Evolutionary conservation across 2,329 filamentous ascomycete species (phyloP).

Genomic region (Calonectria hongkongensis): DNA sequence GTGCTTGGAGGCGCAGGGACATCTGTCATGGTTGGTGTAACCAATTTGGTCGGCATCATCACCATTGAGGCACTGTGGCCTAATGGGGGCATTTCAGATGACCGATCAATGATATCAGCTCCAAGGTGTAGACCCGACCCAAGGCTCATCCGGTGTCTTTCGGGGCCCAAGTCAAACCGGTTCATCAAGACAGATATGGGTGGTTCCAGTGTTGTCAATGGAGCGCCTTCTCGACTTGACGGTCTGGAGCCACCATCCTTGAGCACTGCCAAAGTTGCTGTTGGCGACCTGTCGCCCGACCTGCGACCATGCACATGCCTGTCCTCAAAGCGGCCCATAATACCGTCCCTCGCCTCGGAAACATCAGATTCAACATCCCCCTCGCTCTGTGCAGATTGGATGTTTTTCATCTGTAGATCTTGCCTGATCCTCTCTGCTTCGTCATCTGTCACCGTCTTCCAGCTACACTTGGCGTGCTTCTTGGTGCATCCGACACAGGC

Average conservation of each 20-base stretch:
- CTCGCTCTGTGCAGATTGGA: conserved; percentile 45
- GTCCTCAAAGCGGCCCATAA: conserved; percentile 40
- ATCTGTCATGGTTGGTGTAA: conserved; percentile 35
- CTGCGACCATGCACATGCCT: conserved; percentile 41
- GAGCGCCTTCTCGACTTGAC: conserved; percentile 49
- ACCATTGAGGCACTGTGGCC: conserved; percentile 31
- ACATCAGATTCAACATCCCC: conserved; percentile 40
- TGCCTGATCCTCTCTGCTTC: conserved; percentile 68
- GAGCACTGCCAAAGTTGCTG: conserved; percentile 34
- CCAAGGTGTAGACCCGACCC: conserved; percentile 40
- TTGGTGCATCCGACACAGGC: conserved; percentile 92
- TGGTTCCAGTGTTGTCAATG: conserved; percentile 48
- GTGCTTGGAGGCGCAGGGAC: conserved; percentile 41
- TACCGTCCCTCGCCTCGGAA: conserved; percentile 42
- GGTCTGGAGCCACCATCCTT: conserved; percentile 48
- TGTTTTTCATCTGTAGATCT: conserved; percentile 53
- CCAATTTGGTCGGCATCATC: conserved; percentile 33
- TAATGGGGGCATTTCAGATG: conserved; percentile 39
- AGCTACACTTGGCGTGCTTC: conserved; percentile 92
- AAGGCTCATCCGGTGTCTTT: conserved; percentile 50
- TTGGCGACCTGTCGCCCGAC: conserved; percentile 49
- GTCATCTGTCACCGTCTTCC: conserved; percentile 86
- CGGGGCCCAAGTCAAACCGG: conserved; percentile 48
- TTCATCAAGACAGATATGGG: conserved; percentile 46
- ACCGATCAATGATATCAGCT: conserved; percentile 35